Conservation (phyloP, 257 asterid species). For the Salvia hispanica region DNA sequence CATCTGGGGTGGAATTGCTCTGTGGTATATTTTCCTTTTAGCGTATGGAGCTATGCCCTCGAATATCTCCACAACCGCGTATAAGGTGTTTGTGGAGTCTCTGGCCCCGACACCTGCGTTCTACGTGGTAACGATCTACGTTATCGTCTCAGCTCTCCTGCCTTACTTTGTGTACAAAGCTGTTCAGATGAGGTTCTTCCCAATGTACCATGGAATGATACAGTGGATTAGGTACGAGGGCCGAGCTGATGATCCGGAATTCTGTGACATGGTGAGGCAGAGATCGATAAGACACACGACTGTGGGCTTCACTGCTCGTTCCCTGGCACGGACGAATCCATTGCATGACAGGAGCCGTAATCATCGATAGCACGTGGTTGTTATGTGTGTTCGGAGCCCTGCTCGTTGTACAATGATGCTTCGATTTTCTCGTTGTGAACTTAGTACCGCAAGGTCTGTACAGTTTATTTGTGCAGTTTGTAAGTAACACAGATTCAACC, state of each 20-base stretch:
- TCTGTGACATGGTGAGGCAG: conserved; percentile 67
- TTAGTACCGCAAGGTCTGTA: conserved; percentile 32
- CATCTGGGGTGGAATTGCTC: conserved; percentile 68
- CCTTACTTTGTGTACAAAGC: conserved; percentile 63
- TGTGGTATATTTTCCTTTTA: conserved; percentile 66
- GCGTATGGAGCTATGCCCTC: conserved; percentile 59
- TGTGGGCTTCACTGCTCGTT: conserved; percentile 92
- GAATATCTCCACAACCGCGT: conserved; percentile 53
- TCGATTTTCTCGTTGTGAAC: conserved; percentile 11
- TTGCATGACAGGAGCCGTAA: conserved; percentile 35
- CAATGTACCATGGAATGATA: conserved; percentile 86
- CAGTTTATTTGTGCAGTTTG: conserved; percentile 30
- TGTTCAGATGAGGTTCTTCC: conserved; percentile 61
- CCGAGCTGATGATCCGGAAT: conserved; percentile 61
- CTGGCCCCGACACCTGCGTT: conserved; percentile 60
- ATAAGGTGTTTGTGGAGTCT: conserved; percentile 56
- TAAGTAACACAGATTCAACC: conserved; percentile 28
- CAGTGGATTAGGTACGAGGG: conserved; percentile 92
- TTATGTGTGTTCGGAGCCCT: background rate
- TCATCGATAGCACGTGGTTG: conserved; percentile 29
- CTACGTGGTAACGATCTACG: conserved; percentile 49
- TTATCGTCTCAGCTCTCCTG: conserved; percentile 51
- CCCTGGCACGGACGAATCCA: conserved; percentile 71
- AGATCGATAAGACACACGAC: conserved; percentile 72
- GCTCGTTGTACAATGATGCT: conserved; percentile 13